Percentiles rank a stretch among this genome's conserved stretches.
These are phyloP conservation scores for Melanopsichium pennsylvanicum DNA, from an alignment of 1,284 basidiomycete species.

Conservation along the genomic window DNA sequence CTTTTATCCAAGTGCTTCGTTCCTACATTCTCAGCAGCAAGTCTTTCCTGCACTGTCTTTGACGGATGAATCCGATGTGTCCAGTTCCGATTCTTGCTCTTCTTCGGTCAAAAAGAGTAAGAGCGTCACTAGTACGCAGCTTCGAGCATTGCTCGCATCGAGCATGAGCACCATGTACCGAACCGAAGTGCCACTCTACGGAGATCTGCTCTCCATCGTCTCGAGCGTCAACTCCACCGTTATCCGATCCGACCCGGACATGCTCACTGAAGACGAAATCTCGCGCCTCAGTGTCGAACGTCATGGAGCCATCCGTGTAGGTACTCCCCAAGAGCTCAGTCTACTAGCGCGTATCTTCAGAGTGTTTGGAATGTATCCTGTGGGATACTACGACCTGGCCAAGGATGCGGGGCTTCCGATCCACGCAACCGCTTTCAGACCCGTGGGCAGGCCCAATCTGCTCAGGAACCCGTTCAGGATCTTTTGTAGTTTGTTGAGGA, in stretches of 20 bases:
- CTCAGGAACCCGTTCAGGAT: slow-evolving; percentile 67
- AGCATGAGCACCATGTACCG: slow-evolving; percentile 67
- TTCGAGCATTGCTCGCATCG: slow-evolving; percentile 65
- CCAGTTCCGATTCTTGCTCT: slow-evolving; percentile 10
- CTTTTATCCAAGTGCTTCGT: slow-evolving; percentile 1
- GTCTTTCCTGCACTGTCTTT: slow-evolving; percentile 11
- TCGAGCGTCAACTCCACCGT: slow-evolving; percentile 64
- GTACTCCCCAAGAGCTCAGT: slow-evolving; percentile 65
- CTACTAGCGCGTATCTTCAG: slow-evolving; percentile 66
- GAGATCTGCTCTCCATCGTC: slow-evolving; percentile 67
- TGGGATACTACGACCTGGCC: slow-evolving; percentile 68
- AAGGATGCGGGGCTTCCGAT: slow-evolving; percentile 66
- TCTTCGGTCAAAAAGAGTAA: background rate
- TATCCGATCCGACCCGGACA: slow-evolving; percentile 8
- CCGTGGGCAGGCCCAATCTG: slow-evolving; percentile 58
- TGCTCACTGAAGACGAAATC: slow-evolving; percentile 50
- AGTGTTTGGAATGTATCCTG: slow-evolving; percentile 67
- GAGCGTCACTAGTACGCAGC: slow-evolving; percentile 23
- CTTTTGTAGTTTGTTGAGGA: slow-evolving; percentile 67
- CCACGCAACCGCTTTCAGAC: slow-evolving; percentile 68
- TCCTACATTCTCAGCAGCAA: slow-evolving; percentile 13
- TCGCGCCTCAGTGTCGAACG: slow-evolving; percentile 66
- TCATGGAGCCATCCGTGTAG: slow-evolving; percentile 68
- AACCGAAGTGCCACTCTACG: slow-evolving; percentile 67
- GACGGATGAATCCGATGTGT: slow-evolving; percentile 11